Conservation (phyloP, 306 rosid genomes). For the Luffa acutangula region DNA sequence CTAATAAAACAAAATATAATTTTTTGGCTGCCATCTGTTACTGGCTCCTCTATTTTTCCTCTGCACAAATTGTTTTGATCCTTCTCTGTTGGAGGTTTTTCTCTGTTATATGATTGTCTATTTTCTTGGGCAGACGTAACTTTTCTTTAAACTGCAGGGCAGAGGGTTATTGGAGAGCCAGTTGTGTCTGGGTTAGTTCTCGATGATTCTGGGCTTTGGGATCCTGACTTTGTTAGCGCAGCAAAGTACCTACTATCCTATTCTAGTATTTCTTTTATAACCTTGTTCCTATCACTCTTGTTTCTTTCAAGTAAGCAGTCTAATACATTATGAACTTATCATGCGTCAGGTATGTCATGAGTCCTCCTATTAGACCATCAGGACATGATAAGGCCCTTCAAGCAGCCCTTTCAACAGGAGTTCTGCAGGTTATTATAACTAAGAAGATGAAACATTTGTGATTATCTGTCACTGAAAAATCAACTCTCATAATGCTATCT, state of each 20-base stretch:
- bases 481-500: not conserved
- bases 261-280: constrained; percentile 7
- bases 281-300: constrained; percentile 5
- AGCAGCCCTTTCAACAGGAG: constrained; percentile 76
- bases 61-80: not conserved
- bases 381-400: constrained; percentile 93
- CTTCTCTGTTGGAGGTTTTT: not conserved
- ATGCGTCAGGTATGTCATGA: constrained; percentile 83
- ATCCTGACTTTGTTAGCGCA: constrained; percentile 78
- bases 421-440: constrained; percentile 56
- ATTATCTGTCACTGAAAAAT: not conserved
- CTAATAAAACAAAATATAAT: not conserved
- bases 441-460: not conserved
- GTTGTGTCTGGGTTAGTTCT: constrained; percentile 80
- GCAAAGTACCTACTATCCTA: constrained; percentile 44
- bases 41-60: not conserved
- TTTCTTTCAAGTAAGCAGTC: constrained; percentile 7
- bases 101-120: not conserved
- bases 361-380: constrained; percentile 76
- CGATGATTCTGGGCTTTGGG: constrained; percentile 84
- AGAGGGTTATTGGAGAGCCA: constrained; percentile 80
- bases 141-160: constrained; percentile 41
- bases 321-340: not conserved
- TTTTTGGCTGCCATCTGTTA: not conserved
- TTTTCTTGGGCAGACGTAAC: not conserved